These are phyloP conservation scores for Starmerella ratchasimensis DNA, from an alignment of 805 yeast species.

Conservation along the genomic window DNA sequence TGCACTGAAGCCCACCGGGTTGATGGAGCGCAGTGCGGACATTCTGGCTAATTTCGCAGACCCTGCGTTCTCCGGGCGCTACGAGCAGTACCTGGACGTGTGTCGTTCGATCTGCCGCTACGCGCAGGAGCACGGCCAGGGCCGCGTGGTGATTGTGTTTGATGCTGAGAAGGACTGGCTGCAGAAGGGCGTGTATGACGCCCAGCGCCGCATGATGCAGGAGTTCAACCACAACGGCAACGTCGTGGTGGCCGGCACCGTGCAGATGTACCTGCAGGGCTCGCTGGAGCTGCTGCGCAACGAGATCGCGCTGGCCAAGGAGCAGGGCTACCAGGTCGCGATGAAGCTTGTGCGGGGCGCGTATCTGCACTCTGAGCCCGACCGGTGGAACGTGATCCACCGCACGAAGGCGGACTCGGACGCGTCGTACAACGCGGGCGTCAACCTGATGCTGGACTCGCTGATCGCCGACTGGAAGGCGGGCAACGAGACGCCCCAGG, in stretches of 20 bases:
- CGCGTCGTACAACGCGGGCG: slow-evolving; percentile 55
- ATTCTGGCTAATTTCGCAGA: slow-evolving; percentile 49
- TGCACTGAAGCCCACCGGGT: slow-evolving; percentile 87
- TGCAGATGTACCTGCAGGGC: slow-evolving; percentile 79
- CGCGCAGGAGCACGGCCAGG: slow-evolving; percentile 29
- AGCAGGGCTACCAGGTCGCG: slow-evolving; percentile 56
- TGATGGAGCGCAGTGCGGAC: slow-evolving; percentile 61
- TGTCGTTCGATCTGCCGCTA: slow-evolving; percentile 51
- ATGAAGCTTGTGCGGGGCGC: slow-evolving; percentile 92
- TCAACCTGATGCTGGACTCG: slow-evolving; percentile 45
- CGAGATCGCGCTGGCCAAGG: slow-evolving; percentile 53
- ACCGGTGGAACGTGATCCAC: slow-evolving; percentile 55
- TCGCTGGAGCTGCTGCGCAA: slow-evolving; percentile 45
- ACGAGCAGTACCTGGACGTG: slow-evolving; percentile 48
- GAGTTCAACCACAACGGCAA: slow-evolving; percentile 54
- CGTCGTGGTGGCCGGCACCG: slow-evolving; percentile 67
- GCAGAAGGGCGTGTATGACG: slow-evolving; percentile 81
- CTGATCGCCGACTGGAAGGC: slow-evolving; percentile 34
- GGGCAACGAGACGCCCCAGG: slow-evolving; percentile 40
- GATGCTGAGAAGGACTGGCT: slow-evolving; percentile 87
- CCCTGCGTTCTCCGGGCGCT: slow-evolving; percentile 37
- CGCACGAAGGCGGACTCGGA: slow-evolving; percentile 72
- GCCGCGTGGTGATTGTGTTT: slow-evolving; percentile 47
- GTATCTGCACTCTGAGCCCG: slow-evolving; percentile 76
- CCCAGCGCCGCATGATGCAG: slow-evolving; percentile 68